Conservation (phyloP, 345 rosid genomes). For the Sisymbrium altissimum region DNA sequence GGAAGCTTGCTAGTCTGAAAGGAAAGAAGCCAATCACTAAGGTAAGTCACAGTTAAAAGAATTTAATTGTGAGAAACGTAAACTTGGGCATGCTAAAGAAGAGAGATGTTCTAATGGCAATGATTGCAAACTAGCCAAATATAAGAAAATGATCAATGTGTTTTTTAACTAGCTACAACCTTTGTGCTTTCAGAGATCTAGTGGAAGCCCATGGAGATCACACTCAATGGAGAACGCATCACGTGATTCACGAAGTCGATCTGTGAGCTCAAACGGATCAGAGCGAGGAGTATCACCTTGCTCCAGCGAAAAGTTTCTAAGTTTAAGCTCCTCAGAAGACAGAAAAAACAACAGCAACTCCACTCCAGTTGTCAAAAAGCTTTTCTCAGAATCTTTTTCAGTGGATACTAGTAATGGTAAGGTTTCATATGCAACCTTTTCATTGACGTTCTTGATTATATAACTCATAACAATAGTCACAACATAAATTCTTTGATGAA, state of each 20-base stretch:
- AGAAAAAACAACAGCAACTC: conserved; percentile 33
- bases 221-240: conserved; percentile 46
- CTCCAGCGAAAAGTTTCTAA: conserved; percentile 27
- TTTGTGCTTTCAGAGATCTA: conserved; percentile 39
- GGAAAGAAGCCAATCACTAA: conserved; percentile 43
- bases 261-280: conserved; percentile 52
- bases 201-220: conserved; percentile 46
- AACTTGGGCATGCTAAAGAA: background rate
- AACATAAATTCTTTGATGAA: background rate
- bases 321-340: conserved; percentile 35
- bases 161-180: conserved; percentile 3
- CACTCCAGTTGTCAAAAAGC: conserved; percentile 42
- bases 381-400: conserved; percentile 49
- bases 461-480: background rate
- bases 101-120: background rate
- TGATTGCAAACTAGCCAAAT: background rate
- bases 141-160: background rate
- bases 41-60: conserved; percentile 38
- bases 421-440: conserved; percentile 15
- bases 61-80: background rate
- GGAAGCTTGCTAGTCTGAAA: conserved; percentile 74
- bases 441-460: background rate
- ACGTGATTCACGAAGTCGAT: conserved; percentile 48
- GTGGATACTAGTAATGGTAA: conserved; percentile 39
- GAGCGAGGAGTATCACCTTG: conserved; percentile 44